A percentile compares a stretch with the other conserved stretches of the same genome.
phyloP scores from a whole-genome alignment of 129 eudicot species.

The Deinandra increscens region DNA sequence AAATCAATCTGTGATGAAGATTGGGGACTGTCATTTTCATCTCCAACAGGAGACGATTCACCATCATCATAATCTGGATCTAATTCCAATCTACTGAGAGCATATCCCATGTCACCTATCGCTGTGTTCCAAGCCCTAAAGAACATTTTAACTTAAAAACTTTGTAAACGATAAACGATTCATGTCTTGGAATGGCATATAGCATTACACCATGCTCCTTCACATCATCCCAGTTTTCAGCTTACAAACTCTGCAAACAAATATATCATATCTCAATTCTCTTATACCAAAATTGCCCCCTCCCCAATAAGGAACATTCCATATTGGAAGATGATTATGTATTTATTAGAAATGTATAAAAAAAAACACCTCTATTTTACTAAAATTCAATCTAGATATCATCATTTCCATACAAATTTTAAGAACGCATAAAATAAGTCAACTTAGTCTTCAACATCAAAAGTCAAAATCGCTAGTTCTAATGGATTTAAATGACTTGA shows the following conservation, averaged over 20 bases:
- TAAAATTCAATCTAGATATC: not conserved
- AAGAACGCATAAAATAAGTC: not conserved
- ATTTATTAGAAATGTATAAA: not conserved
- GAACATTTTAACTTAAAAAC: constrained; percentile 39
- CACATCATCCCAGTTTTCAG: constrained; percentile 25
- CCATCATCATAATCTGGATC: constrained; percentile 52
- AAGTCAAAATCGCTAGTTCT: constrained; percentile 5
- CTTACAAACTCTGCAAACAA: constrained; percentile 35
- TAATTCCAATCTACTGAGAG: constrained; percentile 60
- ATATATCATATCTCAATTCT: constrained; percentile 6
- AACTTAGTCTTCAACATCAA: not conserved
- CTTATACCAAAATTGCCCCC: not conserved
- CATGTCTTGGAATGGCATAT: constrained; percentile 9
- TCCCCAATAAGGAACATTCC: not conserved
- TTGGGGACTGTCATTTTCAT: constrained; percentile 19
- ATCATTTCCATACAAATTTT: not conserved
- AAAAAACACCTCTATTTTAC: not conserved
- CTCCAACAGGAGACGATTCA: constrained; percentile 38
- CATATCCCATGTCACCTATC: constrained; percentile 62
- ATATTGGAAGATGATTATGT: not conserved
- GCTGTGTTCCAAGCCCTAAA: constrained; percentile 40
- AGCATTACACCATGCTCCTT: constrained; percentile 22
- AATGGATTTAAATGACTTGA: not conserved
- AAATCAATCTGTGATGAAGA: constrained; percentile 25
- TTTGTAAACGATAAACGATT: not conserved